phyloP scores from a whole-genome alignment of 2,329 filamentous ascomycete genomes.

The Ceratocystis colombiana region DNA sequence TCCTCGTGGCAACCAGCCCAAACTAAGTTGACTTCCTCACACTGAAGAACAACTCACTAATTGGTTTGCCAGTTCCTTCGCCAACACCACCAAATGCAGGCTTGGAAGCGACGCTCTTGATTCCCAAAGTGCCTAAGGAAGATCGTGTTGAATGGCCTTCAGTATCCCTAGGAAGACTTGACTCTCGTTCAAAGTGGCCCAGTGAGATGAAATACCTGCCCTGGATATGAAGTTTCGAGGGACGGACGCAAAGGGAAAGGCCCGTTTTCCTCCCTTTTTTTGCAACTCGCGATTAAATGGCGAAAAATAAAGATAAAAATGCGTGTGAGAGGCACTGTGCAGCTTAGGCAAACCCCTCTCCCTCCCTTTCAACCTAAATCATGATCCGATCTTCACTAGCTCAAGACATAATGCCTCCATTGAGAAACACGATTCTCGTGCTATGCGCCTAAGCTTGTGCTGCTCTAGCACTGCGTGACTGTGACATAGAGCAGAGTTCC shows the following conservation, averaged over 20 bases:
- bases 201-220: background rate
- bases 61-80: background rate
- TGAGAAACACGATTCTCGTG: background rate
- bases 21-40: background rate
- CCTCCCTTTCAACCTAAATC: background rate
- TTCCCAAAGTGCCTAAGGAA: background rate
- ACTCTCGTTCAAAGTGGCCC: too few relatives aligned
- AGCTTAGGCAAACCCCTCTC: background rate
- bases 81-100: background rate
- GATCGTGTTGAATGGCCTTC: background rate
- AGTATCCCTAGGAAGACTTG: background rate
- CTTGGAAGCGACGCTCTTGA: background rate
- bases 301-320: background rate
- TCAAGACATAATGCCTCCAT: slow-evolving; percentile 1
- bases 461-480: slow-evolving; percentile 6
- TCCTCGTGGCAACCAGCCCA: background rate
- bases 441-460: background rate
- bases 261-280: background rate
- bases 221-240: background rate
- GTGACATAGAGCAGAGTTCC: slow-evolving; percentile 10
- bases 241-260: slow-evolving; percentile 1
- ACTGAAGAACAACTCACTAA: background rate
- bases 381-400: slow-evolving; percentile 6
- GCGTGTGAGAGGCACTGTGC: background rate
- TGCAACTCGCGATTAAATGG: background rate